Evolutionary conservation across 1,139 yeast genomes (phyloP).

Genomic region (Yamadazyma jaroonii): DNA sequence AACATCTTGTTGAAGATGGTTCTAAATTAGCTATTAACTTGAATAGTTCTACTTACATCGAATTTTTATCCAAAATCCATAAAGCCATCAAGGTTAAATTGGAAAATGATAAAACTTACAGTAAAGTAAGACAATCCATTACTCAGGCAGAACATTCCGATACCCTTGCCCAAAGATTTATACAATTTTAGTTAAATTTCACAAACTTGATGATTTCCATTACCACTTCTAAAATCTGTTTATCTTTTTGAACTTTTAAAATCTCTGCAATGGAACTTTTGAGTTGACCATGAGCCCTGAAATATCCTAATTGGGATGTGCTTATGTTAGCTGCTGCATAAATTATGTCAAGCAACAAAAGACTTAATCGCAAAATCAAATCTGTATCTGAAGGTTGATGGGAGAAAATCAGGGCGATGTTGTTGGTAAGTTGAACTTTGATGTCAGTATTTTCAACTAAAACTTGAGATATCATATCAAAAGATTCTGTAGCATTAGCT

Average conservation of each 20-base stretch:
- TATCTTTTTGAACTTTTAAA: constrained; percentile 13
- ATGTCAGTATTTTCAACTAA: constrained; percentile 25
- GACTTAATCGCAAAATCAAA: constrained; percentile 35
- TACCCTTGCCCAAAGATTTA: constrained; percentile 40
- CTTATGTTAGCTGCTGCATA: constrained; percentile 20
- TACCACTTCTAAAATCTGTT: constrained; percentile 18
- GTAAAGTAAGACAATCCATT: constrained; percentile 30
- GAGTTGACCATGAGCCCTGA: constrained; percentile 16
- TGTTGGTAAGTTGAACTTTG: constrained; percentile 21
- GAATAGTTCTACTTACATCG: constrained; percentile 53
- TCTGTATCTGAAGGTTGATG: constrained; percentile 28
- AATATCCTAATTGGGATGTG: constrained; percentile 7
- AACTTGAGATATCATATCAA: constrained; percentile 39
- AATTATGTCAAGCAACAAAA: constrained; percentile 29
- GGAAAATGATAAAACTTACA: constrained; percentile 42
- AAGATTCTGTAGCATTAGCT: constrained; percentile 50
- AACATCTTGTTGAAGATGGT: constrained; percentile 70
- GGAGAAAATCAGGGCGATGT: constrained; percentile 23
- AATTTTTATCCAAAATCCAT: constrained; percentile 61
- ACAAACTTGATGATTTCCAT: constrained; percentile 21
- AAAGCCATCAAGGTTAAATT: constrained; percentile 54
- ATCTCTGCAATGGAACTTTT: constrained; percentile 19
- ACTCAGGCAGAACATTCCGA: constrained; percentile 26
- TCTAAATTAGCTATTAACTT: constrained; percentile 24
- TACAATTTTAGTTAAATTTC: constrained; percentile 28